These are phyloP conservation scores for Epichloe gansuensis DNA, from an alignment of 2,329 filamentous ascomycete genomes.

Conservation along the genomic window DNA sequence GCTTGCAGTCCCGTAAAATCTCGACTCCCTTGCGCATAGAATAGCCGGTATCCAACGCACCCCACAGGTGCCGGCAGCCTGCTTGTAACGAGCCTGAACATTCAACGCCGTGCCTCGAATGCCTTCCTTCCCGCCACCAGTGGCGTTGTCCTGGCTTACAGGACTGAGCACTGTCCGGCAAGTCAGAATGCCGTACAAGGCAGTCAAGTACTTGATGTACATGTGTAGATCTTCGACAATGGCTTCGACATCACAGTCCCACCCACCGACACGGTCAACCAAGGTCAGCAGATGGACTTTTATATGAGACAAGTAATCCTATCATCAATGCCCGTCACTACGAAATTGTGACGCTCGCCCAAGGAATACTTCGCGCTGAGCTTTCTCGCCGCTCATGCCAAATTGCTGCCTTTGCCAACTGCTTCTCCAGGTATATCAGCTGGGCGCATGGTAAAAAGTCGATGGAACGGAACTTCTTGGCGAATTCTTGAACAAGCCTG, in stretches of 20 bases:
- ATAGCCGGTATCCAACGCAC: conserved; percentile 55
- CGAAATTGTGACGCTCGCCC: conserved; percentile 42
- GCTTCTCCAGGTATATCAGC: conserved; percentile 52
- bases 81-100: conserved; percentile 53
- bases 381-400: conserved; percentile 56
- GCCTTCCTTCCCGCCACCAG: conserved; percentile 42
- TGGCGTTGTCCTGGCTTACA: conserved; percentile 61
- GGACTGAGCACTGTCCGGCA: conserved; percentile 52
- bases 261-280: conserved; percentile 56
- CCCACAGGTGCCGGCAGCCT: conserved; percentile 66
- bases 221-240: conserved; percentile 69
- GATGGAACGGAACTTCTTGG: conserved; percentile 52
- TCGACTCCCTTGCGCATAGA: conserved; percentile 45
- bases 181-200: conserved; percentile 55
- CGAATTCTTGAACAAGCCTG: conserved; percentile 47
- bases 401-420: conserved; percentile 63
- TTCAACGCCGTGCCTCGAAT: conserved; percentile 42
- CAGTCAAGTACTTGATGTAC: conserved; percentile 69
- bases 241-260: conserved; percentile 57
- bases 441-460: conserved; percentile 55
- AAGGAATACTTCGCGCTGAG: conserved; percentile 48
- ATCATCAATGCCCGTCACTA: conserved; percentile 64
- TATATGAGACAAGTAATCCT: conserved; percentile 18
- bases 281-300: conserved; percentile 34
- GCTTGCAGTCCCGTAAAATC: conserved; percentile 44